phyloP scores from a whole-genome alignment of 352 stramenopile species.

The Plasmopara muralis region DNA sequence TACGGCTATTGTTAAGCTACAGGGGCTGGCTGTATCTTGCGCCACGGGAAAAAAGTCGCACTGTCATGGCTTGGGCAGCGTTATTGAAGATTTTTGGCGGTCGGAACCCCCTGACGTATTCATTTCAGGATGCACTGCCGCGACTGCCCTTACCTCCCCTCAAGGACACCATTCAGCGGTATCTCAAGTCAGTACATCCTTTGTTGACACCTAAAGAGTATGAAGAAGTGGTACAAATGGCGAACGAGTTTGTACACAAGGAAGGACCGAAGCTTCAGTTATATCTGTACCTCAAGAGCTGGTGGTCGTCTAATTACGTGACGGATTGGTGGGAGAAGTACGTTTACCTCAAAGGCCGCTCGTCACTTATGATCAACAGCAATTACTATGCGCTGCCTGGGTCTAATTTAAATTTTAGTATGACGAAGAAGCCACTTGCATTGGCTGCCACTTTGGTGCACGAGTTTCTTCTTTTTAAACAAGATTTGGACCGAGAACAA shows the following conservation, averaged over 20 bases:
- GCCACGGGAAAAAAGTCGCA: conserved; percentile 56
- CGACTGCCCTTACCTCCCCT: conserved; percentile 89
- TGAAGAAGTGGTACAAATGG: conserved; percentile 76
- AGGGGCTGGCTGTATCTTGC: conserved; percentile 82
- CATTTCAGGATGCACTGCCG: conserved; percentile 89
- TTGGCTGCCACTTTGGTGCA: conserved; percentile 63
- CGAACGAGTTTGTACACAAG: conserved; percentile 77
- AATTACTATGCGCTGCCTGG: conserved; percentile 88
- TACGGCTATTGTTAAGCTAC: conserved; percentile 82
- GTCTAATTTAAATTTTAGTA: conserved; percentile 52
- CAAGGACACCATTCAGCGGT: conserved; percentile 88
- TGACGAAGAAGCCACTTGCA: conserved; percentile 53
- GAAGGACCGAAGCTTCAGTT: conserved; percentile 88
- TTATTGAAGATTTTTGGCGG: conserved; percentile 80
- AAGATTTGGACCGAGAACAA: conserved; percentile 78
- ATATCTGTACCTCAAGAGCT: conserved; percentile 88
- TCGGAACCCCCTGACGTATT: conserved; percentile 82
- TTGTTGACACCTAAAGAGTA: conserved; percentile 86
- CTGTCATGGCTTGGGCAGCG: conserved; percentile 63
- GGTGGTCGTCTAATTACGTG: conserved; percentile 86
- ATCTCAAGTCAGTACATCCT: conserved; percentile 90
- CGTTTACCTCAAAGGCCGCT: conserved; percentile 83
- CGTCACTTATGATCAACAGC: conserved; percentile 88
- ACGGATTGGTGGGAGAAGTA: conserved; percentile 90
- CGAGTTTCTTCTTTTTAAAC: conserved; percentile 84